Evolutionary conservation across 345 rosid genomes (phyloP).

Genomic region (Turritis glabra): DNA sequence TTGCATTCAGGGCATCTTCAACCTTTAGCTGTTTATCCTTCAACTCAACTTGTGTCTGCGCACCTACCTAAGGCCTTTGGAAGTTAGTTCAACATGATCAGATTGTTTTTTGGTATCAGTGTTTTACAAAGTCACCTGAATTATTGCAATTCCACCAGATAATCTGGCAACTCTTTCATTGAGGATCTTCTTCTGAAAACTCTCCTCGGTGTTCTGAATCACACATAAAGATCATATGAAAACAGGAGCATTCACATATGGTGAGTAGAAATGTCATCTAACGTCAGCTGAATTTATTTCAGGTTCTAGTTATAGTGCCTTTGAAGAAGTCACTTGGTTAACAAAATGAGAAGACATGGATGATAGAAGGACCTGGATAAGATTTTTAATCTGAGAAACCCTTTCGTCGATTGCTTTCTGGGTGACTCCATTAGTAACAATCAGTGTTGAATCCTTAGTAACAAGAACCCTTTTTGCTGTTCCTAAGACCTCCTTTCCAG

Average conservation of each 20-base stretch:
- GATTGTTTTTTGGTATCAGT: conserved; percentile 8
- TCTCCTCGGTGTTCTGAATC: conserved; percentile 70
- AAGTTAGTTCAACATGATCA: conserved; percentile 22
- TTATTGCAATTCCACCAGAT: conserved; percentile 82
- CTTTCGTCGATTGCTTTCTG: conserved; percentile 67
- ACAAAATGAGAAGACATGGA: conserved; percentile 1
- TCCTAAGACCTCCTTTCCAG: conserved; percentile 80
- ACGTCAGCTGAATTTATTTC: not conserved
- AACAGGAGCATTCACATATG: conserved; percentile 12
- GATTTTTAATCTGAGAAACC: conserved; percentile 67
- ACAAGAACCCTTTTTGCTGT: conserved; percentile 65
- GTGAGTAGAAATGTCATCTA: not conserved
- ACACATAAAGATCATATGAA: conserved; percentile 4
- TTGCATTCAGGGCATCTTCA: conserved; percentile 95
- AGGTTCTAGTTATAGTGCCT: not conserved
- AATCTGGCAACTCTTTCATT: conserved; percentile 86
- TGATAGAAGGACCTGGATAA: conserved; percentile 58
- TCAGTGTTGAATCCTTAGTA: conserved; percentile 77
- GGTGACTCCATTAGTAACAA: conserved; percentile 74
- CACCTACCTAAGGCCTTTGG: conserved; percentile 66
- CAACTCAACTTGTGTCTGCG: conserved; percentile 85
- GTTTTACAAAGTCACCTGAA: conserved; percentile 57
- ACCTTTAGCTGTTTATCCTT: conserved; percentile 85
- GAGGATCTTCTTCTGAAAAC: conserved; percentile 70
- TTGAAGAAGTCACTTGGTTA: not conserved